Base-by-base conservation (phyloP, 2,329 filamentous ascomycete species). In the Mariannaea elegans region DNA sequence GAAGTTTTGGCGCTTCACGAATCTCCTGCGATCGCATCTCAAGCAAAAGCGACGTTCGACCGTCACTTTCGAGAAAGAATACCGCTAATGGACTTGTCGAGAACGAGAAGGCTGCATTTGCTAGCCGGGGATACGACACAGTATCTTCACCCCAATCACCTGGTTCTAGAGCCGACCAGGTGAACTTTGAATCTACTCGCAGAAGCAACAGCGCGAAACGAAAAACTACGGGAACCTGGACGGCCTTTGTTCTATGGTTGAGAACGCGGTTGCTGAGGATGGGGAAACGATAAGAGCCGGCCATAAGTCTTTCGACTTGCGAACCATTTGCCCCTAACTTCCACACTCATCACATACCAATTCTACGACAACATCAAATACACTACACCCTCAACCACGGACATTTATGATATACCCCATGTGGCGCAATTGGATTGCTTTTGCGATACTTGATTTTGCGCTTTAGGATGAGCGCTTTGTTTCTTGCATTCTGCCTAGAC, bases 211-310 rank as follows among this genome's bases (percentile, higher is more conserved):
- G 78, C 7, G 80, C 84, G 57, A 89, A 88, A 77, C 81, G 80
- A 65, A 86, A 84, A 76, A 89, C 86, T 1, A 84, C 85, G 61
- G 80, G 83, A 62, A 81, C 85, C 36, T 90, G 87, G 86, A 87
- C 84, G 7, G 82, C 81, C 19, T 88, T 90, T 66, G 79, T 89
- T 49, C 78, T 90, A 55, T 90, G 87, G 87, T 72, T 90, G 23
- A 79, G 86, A 60, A 89, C 87, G n/a, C 73, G 77, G 54, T 67
- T 80, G 57, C 71, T 80, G 59, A 79, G 77, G 72, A 66, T 79
- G 57, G 76, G 77, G 49, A 72, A 75, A 67, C 75, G 75, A 65
- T 78, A 78, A 75, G 61, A 67, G 45, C 9, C 24, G 9, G 9
- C 6, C 24, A 66, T 66, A 27, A 19, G 29, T 32, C 18, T 19